These are phyloP conservation scores for Ceratopteris richardii DNA, from an alignment of 75 land plant species.

Conservation along the genomic window DNA sequence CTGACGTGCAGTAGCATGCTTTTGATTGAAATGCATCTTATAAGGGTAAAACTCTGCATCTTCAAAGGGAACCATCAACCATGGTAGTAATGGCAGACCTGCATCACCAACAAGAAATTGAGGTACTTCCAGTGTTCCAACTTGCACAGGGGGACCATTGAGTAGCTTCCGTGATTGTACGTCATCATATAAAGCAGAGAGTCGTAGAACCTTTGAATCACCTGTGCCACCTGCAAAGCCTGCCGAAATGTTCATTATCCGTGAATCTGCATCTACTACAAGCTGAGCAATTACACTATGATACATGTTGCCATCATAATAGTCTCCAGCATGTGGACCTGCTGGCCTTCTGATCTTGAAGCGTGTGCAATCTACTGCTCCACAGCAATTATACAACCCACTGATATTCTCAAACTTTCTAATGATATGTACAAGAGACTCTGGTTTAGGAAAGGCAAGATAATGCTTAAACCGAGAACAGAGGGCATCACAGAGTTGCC, in stretches of 20 bases:
- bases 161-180: constrained; percentile 25
- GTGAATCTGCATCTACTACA: constrained; percentile 45
- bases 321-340: constrained; percentile 10
- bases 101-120: constrained; percentile 48
- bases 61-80: constrained; percentile 55
- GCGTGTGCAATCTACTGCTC: constrained; percentile 37
- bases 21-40: constrained; percentile 46
- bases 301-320: constrained; percentile 5
- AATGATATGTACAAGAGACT: constrained; percentile 21
- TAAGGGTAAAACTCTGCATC: constrained; percentile 13
- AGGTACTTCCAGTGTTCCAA: constrained; percentile 21
- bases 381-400: constrained; percentile 60
- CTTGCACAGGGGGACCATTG: constrained; percentile 8
- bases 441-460: constrained; percentile 41
- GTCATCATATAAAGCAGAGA: constrained; percentile 41
- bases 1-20: constrained; percentile 13
- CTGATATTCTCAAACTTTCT: constrained; percentile 17
- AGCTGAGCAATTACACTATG: constrained; percentile 38
- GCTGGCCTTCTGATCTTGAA: constrained; percentile 14
- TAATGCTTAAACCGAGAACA: constrained; percentile 51
- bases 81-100: constrained; percentile 43
- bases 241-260: constrained; percentile 43
- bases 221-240: constrained; percentile 41
- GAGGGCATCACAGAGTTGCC: constrained; percentile 49
- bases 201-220: constrained; percentile 33